These are phyloP conservation scores for Candida patagonica DNA, from an alignment of 805 yeast genomes.

Conservation along the genomic window DNA sequence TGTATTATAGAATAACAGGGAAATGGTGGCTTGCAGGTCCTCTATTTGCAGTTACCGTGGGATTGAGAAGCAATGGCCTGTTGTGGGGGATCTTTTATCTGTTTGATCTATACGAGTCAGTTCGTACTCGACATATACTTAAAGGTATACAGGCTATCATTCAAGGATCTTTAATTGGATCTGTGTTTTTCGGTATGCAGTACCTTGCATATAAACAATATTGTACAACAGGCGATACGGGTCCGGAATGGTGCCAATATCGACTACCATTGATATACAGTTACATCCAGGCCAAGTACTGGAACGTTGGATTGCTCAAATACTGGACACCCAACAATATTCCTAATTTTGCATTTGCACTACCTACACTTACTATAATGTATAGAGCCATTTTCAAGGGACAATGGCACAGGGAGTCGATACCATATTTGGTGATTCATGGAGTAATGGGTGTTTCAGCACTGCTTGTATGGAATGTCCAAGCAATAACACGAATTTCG, in stretches of 20 bases:
- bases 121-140: slow-evolving; percentile 1
- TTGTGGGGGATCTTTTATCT: slow-evolving; percentile 61
- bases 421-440: slow-evolving; percentile 29
- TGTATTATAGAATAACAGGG: slow-evolving; percentile 40
- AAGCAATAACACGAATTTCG: slow-evolving; percentile 71
- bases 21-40: slow-evolving; percentile 42
- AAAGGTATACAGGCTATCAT: slow-evolving; percentile 26
- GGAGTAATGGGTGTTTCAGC: slow-evolving; percentile 14
- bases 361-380: slow-evolving; percentile 53
- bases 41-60: slow-evolving; percentile 45
- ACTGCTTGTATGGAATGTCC: slow-evolving; percentile 64
- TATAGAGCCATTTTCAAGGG: slow-evolving; percentile 5
- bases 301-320: slow-evolving; percentile 73
- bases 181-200: slow-evolving; percentile 39
- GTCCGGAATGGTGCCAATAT: slow-evolving; percentile 52
- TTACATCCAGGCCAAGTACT: slow-evolving; percentile 69
- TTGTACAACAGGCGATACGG: slow-evolving; percentile 34
- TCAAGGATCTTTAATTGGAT: slow-evolving; percentile 49
- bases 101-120: slow-evolving; percentile 38
- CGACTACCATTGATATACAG: slow-evolving; percentile 51
- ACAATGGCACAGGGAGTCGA: slow-evolving; percentile 5
- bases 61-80: slow-evolving; percentile 68
- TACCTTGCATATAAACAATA: slow-evolving; percentile 44
- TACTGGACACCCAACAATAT: slow-evolving; percentile 79
- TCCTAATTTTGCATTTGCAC: slow-evolving; percentile 71